These are phyloP conservation scores for Cornus kousa DNA, from an alignment of 148 eudicot species.

Conservation along the genomic window DNA sequence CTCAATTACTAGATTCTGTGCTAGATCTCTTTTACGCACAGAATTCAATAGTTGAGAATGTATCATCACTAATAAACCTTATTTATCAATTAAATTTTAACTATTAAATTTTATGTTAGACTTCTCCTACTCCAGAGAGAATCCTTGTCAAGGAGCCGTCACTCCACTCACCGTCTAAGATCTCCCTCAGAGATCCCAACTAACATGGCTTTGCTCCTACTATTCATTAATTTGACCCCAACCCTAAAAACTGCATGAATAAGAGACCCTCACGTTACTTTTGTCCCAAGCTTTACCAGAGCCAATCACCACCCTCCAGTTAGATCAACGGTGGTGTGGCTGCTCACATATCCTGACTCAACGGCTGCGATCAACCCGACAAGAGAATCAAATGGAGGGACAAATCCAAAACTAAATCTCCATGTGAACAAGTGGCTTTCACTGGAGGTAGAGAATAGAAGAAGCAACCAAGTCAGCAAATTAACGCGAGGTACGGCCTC, in stretches of 20 bases:
- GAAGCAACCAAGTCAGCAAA: constrained; percentile 8
- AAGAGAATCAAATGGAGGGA: neutral
- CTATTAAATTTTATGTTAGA: too few relatives aligned
- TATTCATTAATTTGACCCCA: neutral
- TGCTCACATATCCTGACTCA: too few relatives aligned
- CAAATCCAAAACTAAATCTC: constrained; percentile 9
- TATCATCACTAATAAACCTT: too few relatives aligned
- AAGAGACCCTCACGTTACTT: constrained; percentile 8
- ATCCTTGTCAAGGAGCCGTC: neutral
- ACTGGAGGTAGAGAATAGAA: neutral
- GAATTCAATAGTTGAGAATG: too few relatives aligned
- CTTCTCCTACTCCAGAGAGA: too few relatives aligned
- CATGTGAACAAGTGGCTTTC: constrained; percentile 38
- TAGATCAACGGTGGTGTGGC: neutral
- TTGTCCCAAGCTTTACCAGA: neutral
- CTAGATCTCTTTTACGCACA: too few relatives aligned
- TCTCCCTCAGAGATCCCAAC: neutral
- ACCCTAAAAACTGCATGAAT: neutral
- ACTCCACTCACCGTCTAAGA: neutral
- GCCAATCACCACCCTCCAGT: neutral
- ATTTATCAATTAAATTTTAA: too few relatives aligned
- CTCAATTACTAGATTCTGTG: too few relatives aligned
- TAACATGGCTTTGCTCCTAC: neutral
- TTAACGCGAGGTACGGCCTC: constrained; percentile 16
- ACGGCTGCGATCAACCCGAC: neutral